A percentile compares a stretch with the other conserved stretches of the same genome.
Conservation (phyloP, 495 filamentous ascomycete genomes). For the Oleoguttula mirabilis region DNA sequence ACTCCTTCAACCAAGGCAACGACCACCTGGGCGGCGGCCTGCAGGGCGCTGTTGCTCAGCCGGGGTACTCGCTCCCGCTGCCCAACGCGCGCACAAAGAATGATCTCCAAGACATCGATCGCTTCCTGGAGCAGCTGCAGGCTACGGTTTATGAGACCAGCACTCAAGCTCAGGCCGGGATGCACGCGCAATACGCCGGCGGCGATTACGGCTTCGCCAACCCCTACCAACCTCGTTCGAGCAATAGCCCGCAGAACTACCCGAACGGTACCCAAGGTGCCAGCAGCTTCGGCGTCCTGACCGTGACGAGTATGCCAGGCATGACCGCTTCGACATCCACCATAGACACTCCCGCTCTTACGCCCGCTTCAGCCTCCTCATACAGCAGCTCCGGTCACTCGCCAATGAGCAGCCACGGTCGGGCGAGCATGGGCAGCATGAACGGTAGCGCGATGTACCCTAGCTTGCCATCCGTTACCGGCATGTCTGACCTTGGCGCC, state of each 20-base stretch:
- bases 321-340: slow-evolving; percentile 31
- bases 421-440: slow-evolving; percentile 24
- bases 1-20: slow-evolving; percentile 16
- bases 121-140: slow-evolving; percentile 89
- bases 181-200: slow-evolving; percentile 45
- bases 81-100: slow-evolving; percentile 82
- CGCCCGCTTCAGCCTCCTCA: slow-evolving; percentile 71
- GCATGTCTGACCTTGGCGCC: slow-evolving; percentile 40
- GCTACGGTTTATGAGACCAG: slow-evolving; percentile 86
- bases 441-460: slow-evolving; percentile 51
- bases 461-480: slow-evolving; percentile 61
- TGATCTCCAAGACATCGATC: slow-evolving; percentile 81
- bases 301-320: slow-evolving; percentile 28
- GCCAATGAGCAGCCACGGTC: slow-evolving; percentile 53
- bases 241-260: slow-evolving; percentile 57
- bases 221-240: slow-evolving; percentile 47
- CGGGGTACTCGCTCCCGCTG: slow-evolving; percentile 70
- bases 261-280: slow-evolving; percentile 20
- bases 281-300: slow-evolving; percentile 47
- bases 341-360: slow-evolving; percentile 68
- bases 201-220: slow-evolving; percentile 34
- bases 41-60: slow-evolving; percentile 28
- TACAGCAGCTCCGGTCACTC: slow-evolving; percentile 74
- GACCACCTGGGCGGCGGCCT: slow-evolving; percentile 17
- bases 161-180: slow-evolving; percentile 57